These are phyloP conservation scores for Ophiobolus disseminans DNA, from an alignment of 2,329 filamentous ascomycete species.

Conservation along the genomic window DNA sequence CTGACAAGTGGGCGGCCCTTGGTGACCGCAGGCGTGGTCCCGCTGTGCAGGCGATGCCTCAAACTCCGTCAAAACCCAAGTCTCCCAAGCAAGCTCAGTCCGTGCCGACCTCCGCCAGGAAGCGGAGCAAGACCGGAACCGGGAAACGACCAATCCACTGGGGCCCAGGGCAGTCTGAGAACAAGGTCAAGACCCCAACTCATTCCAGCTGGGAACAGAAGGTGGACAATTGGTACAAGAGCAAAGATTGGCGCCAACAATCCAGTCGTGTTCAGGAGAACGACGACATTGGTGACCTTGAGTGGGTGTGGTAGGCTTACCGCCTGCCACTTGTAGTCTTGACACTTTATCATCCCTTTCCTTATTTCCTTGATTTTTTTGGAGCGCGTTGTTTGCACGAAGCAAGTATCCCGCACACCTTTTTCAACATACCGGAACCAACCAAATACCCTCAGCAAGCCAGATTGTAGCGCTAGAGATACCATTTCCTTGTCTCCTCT, in stretches of 20 bases:
- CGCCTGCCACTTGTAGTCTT: constrained; percentile 65
- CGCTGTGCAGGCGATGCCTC: constrained; percentile 57
- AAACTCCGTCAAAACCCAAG: constrained; percentile 51
- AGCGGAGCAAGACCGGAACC: constrained; percentile 49
- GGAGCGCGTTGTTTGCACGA: constrained; percentile 26
- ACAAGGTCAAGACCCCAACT: constrained; percentile 15
- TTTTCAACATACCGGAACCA: constrained; percentile 20
- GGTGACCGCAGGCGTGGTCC: constrained; percentile 80
- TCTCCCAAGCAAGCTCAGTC: constrained; percentile 42
- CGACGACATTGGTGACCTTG: constrained; percentile 79
- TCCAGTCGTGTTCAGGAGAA: constrained; percentile 42
- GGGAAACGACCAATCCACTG: constrained; percentile 47
- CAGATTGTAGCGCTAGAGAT: constrained; percentile 50
- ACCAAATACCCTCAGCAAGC: constrained; percentile 23
- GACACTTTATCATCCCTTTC: constrained; percentile 48
- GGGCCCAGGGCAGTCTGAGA: constrained; percentile 47
- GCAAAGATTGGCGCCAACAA: constrained; percentile 59
- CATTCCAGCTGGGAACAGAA: constrained; percentile 42
- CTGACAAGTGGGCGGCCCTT: constrained; percentile 90
- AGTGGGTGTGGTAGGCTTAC: constrained; percentile 91
- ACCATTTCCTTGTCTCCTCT: constrained; percentile 46
- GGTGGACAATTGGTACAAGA: constrained; percentile 53
- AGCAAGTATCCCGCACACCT: constrained; percentile 33
- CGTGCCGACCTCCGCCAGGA: constrained; percentile 44
- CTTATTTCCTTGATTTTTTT: constrained; percentile 31